phyloP scores from a whole-genome alignment of 2,329 filamentous ascomycete species.

The Beauveria sp. region DNA sequence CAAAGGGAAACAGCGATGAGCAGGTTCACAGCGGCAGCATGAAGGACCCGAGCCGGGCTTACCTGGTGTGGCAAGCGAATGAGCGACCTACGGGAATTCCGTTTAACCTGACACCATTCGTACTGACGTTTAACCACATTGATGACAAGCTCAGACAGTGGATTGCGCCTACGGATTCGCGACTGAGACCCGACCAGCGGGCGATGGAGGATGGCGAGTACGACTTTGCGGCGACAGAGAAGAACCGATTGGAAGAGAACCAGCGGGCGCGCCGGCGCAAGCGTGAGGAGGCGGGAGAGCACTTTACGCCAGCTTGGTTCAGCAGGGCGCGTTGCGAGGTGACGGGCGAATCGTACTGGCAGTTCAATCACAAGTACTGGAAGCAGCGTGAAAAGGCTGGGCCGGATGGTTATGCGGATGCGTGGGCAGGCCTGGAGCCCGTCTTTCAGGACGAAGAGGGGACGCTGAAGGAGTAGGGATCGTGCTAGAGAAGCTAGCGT shows the following conservation, averaged over 20 bases:
- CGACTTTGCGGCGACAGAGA: slow-evolving; percentile 85
- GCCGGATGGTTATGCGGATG: slow-evolving; percentile 43
- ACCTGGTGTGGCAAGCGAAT: slow-evolving; percentile 90
- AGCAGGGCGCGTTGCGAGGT: slow-evolving; percentile 60
- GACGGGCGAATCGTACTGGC: slow-evolving; percentile 87
- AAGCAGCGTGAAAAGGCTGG: slow-evolving; percentile 59
- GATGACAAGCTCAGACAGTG: slow-evolving; percentile 71
- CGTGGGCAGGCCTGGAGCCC: slow-evolving; percentile 68
- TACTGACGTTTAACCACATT: slow-evolving; percentile 86
- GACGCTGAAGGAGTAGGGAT: not conserved
- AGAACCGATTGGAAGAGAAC: slow-evolving; percentile 88
- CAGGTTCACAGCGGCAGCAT: slow-evolving; percentile 42
- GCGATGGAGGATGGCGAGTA: slow-evolving; percentile 99
- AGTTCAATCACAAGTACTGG: slow-evolving; percentile 88
- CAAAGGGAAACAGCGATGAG: slow-evolving; percentile 30
- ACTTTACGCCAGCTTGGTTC: slow-evolving; percentile 85
- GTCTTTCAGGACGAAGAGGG: slow-evolving; percentile 48
- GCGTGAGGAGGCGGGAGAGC: slow-evolving; percentile 70
- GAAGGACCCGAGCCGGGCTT: slow-evolving; percentile 64
- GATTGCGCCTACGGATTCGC: slow-evolving; percentile 86
- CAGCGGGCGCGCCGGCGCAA: slow-evolving; percentile 69
- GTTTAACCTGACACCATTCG: slow-evolving; percentile 96
- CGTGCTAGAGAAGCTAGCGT: not conserved
- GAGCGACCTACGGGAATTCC: slow-evolving; percentile 74
- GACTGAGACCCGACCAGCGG: slow-evolving; percentile 87